A percentile compares a stretch with the other conserved stretches of the same genome.
phyloP scores from a whole-genome alignment of 1,284 basidiomycete genomes.

The Pholiota adiposa region DNA sequence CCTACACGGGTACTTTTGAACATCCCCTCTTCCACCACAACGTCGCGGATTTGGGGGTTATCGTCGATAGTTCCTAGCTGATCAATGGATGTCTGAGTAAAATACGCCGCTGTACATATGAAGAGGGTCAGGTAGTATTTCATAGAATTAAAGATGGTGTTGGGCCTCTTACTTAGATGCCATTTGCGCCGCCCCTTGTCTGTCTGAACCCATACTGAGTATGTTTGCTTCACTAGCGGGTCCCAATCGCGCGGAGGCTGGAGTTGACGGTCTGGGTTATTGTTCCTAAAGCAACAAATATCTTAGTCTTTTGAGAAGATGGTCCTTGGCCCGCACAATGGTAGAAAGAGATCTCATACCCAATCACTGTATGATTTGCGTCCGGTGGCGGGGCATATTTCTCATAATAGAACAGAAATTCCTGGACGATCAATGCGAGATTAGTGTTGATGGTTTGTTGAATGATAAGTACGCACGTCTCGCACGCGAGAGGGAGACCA shows the following conservation, averaged over 20 bases:
- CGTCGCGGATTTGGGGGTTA: constrained; percentile 52
- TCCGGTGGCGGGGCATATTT: constrained; percentile 58
- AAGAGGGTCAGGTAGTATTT: constrained; percentile 12
- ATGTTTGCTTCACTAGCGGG: constrained; percentile 77
- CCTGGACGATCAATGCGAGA: constrained; percentile 44
- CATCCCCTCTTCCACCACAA: constrained; percentile 60
- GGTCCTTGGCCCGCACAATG: not conserved
- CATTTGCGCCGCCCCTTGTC: constrained; percentile 70
- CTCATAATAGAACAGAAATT: constrained; percentile 83
- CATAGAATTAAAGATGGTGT: constrained; percentile 5
- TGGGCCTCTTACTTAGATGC: constrained; percentile 65
- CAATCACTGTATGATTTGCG: constrained; percentile 33
- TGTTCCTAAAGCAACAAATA: constrained; percentile 26
- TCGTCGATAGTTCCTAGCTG: constrained; percentile 68
- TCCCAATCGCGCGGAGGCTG: constrained; percentile 69
- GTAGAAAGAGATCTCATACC: constrained; percentile 32
- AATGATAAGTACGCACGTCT: constrained; percentile 57
- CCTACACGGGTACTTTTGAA: constrained; percentile 66
- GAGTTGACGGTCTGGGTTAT: constrained; percentile 44
- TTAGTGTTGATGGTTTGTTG: not conserved
- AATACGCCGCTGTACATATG: constrained; percentile 67
- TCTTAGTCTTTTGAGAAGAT: constrained; percentile 18
- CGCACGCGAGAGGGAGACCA: constrained; percentile 81
- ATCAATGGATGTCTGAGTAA: constrained; percentile 73
- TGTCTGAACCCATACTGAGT: constrained; percentile 72